A percentile compares a stretch with the other conserved stretches of the same genome.
Conservation (phyloP, 306 rosid species). For the Crataegus laevigata region DNA sequence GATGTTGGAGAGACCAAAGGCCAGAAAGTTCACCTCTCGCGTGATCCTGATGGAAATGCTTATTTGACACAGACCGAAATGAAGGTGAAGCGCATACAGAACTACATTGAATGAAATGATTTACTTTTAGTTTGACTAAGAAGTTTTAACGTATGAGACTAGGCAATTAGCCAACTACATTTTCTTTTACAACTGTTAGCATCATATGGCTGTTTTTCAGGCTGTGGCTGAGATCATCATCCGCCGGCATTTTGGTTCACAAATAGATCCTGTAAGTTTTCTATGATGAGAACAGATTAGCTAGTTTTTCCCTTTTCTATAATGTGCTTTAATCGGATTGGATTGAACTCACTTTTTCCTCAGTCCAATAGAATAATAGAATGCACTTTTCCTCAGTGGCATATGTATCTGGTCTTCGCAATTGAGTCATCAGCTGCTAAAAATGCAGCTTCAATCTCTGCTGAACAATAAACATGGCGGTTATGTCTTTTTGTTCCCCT, state of each 20-base stretch:
- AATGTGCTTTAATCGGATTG: not conserved
- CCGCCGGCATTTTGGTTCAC: slow-evolving; percentile 44
- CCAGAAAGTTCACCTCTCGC: slow-evolving; percentile 68
- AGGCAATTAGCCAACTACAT: not conserved
- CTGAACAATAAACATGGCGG: not conserved
- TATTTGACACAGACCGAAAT: slow-evolving; percentile 86
- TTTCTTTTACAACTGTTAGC: not conserved
- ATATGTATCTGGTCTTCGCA: not conserved
- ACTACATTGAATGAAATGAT: slow-evolving; percentile 1
- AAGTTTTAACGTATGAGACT: not conserved
- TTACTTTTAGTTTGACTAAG: not conserved
- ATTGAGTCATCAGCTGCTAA: not conserved
- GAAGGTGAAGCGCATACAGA: slow-evolving; percentile 41
- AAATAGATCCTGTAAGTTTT: slow-evolving; percentile 58
- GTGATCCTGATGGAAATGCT: slow-evolving; percentile 92
- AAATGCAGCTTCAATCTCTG: not conserved
- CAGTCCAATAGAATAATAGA: not conserved
- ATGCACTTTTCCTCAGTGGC: not conserved
- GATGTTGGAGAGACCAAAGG: slow-evolving; percentile 68
- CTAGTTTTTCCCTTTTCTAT: not conserved
- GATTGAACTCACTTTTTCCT: not conserved
- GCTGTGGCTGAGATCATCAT: slow-evolving; percentile 63
- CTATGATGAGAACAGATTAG: not conserved
- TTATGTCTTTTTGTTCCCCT: not conserved
- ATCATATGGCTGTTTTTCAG: slow-evolving; percentile 41